A percentile compares a stretch with the other conserved stretches of the same genome.
phyloP scores from a whole-genome alignment of 2,329 filamentous ascomycete genomes.

The Cercospora nicotianae region DNA sequence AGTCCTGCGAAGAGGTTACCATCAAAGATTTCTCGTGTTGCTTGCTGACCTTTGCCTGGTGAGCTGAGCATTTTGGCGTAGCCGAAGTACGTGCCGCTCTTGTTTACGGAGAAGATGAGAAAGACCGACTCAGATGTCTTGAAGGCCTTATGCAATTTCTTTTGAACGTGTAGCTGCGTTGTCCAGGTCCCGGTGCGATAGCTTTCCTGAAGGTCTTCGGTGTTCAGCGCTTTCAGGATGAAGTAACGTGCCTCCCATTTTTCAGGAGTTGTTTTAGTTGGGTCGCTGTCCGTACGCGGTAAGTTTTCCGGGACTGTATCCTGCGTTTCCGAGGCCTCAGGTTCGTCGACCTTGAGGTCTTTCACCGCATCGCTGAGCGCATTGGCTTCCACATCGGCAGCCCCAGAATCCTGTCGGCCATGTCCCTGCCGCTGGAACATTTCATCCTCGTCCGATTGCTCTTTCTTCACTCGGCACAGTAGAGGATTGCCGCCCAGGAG shows the following conservation, averaged over 20 bases:
- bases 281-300: background rate
- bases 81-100: conserved; percentile 94
- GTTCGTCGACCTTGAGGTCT: background rate
- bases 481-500: conserved; percentile 83
- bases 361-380: background rate
- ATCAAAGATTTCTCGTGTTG: conserved; percentile 50
- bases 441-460: conserved; percentile 6
- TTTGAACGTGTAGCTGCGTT: conserved; percentile 89
- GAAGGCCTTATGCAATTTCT: conserved; percentile 75
- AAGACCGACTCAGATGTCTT: conserved; percentile 80
- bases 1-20: conserved; percentile 50
- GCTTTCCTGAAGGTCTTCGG: conserved; percentile 85
- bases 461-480: conserved; percentile 74
- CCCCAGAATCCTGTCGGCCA: background rate
- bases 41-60: conserved; percentile 52
- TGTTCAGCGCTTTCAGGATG: conserved; percentile 85
- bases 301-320: background rate
- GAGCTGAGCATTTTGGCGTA: conserved; percentile 86
- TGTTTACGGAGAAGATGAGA: conserved; percentile 92
- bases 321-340: background rate
- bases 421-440: background rate
- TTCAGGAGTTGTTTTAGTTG: background rate
- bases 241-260: conserved; percentile 66
- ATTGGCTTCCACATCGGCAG: background rate
- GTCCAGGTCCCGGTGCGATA: conserved; percentile 85